Percentiles rank a stretch among this genome's conserved stretches.
phyloP scores from a whole-genome alignment of 2,329 filamentous ascomycete species.

The Tetracladium maxilliforme region DNA sequence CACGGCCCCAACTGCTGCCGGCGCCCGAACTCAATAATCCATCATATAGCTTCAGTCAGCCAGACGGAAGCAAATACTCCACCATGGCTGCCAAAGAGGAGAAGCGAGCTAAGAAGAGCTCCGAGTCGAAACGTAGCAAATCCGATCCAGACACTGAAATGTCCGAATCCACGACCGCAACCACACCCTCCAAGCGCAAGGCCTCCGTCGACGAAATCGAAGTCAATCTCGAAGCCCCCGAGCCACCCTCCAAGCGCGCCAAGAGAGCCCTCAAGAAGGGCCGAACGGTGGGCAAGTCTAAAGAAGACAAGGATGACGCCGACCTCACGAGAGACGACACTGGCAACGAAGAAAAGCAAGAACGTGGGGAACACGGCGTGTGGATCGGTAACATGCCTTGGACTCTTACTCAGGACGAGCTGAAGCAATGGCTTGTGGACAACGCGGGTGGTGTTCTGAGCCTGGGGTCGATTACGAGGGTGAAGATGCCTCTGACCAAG shows the following conservation, averaged over 20 bases:
- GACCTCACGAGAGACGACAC: conserved; percentile 17
- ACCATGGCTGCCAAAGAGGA: conserved; percentile 2
- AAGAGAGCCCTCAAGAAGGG: conserved; percentile 81
- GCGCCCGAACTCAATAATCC: no score
- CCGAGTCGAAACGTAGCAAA: neutral
- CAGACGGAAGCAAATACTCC: no score
- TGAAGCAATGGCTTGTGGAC: conserved; percentile 68
- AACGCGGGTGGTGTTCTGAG: conserved; percentile 51
- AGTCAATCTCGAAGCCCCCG: conserved; percentile 77
- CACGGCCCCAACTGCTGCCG: no score
- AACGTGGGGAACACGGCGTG: conserved; percentile 68
- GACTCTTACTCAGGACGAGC: conserved; percentile 54
- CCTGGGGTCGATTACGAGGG: conserved; percentile 62
- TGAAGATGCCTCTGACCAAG: conserved; percentile 40
- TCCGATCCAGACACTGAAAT: no score
- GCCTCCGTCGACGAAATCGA: conserved; percentile 59
- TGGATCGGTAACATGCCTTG: conserved; percentile 98
- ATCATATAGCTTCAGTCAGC: no score
- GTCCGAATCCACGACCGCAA: no score
- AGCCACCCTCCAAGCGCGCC: conserved; percentile 90
- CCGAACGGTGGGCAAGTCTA: conserved; percentile 33
- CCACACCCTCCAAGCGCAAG: conserved; percentile 78
- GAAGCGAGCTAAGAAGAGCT: conserved; percentile 1
- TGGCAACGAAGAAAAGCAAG: conserved; percentile 25
- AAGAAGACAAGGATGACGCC: conserved; percentile 23